phyloP scores from a whole-genome alignment of 1,284 basidiomycete species.

The Leucoagaricus sp. region DNA sequence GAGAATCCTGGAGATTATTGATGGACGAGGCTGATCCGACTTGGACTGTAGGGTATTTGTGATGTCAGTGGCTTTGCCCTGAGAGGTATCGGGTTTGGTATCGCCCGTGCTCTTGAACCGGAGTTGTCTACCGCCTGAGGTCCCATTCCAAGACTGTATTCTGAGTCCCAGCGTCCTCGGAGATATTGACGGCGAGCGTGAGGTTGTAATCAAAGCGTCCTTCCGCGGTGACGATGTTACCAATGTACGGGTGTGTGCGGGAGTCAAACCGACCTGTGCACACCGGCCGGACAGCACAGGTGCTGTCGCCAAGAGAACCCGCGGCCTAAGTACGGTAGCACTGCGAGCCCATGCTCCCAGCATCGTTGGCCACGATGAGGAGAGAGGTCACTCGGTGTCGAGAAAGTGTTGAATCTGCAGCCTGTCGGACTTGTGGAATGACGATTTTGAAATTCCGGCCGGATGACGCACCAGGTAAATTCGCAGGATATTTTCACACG shows the following conservation, averaged over 20 bases:
- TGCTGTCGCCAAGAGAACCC: not conserved
- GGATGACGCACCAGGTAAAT: not conserved
- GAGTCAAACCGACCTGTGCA: not conserved
- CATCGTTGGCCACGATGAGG: slow-evolving; percentile 19
- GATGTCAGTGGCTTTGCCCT: not conserved
- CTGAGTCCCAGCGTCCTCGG: not conserved
- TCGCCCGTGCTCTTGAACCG: not conserved
- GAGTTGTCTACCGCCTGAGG: not conserved
- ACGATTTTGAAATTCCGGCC: not conserved
- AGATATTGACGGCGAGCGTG: not conserved
- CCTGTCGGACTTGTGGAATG: not conserved
- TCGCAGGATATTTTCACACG: not conserved
- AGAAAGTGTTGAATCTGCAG: not conserved
- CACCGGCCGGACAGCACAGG: not conserved
- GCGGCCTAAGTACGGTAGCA: not conserved
- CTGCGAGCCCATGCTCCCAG: slow-evolving; percentile 26
- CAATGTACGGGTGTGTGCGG: not conserved
- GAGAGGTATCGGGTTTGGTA: not conserved
- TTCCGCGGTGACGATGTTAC: not conserved
- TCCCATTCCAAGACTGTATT: not conserved
- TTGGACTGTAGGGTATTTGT: not conserved
- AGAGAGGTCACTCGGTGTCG: not conserved
- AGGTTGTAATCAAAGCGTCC: not conserved
- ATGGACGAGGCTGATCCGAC: slow-evolving; percentile 29
- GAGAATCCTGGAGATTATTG: slow-evolving; percentile 40